phyloP scores from a whole-genome alignment of 2,329 filamentous ascomycete species.

The Cadophora sp. region DNA sequence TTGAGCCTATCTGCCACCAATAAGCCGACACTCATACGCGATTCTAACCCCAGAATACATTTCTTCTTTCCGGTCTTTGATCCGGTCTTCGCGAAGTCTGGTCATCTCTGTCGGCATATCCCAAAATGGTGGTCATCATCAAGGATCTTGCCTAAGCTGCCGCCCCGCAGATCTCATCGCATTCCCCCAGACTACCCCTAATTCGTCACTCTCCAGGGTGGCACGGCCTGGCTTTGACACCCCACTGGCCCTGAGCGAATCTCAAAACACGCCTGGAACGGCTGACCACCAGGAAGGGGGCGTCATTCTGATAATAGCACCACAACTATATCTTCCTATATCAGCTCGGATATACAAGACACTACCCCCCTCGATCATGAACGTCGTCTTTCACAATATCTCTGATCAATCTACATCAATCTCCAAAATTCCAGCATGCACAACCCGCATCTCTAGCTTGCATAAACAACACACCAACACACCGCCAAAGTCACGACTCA shows the following conservation, averaged over 20 bases:
- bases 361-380: slow-evolving; percentile 31
- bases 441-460: slow-evolving; percentile 30
- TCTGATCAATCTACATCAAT: slow-evolving; percentile 15
- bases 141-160: slow-evolving; percentile 11
- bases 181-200: slow-evolving; percentile 6
- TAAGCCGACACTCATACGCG: neutral
- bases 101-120: slow-evolving; percentile 13
- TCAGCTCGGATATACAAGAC: slow-evolving; percentile 24
- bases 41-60: neutral
- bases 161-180: slow-evolving; percentile 8
- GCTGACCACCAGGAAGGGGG: slow-evolving; percentile 16
- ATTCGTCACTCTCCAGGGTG: slow-evolving; percentile 9
- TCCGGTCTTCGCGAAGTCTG: neutral
- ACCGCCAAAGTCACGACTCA: slow-evolving; percentile 30
- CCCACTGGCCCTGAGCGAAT: slow-evolving; percentile 9
- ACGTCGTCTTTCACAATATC: slow-evolving; percentile 23
- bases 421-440: slow-evolving; percentile 26
- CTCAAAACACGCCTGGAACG: slow-evolving; percentile 36
- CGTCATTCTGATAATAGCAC: slow-evolving; percentile 18
- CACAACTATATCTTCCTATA: slow-evolving; percentile 18
- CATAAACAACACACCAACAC: slow-evolving; percentile 30
- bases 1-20: neutral
- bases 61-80: neutral
- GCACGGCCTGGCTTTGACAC: slow-evolving; percentile 6
- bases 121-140: slow-evolving; percentile 12